Base-by-base conservation (phyloP, 331 rosid genomes). In the Malus hybrid region DNA sequence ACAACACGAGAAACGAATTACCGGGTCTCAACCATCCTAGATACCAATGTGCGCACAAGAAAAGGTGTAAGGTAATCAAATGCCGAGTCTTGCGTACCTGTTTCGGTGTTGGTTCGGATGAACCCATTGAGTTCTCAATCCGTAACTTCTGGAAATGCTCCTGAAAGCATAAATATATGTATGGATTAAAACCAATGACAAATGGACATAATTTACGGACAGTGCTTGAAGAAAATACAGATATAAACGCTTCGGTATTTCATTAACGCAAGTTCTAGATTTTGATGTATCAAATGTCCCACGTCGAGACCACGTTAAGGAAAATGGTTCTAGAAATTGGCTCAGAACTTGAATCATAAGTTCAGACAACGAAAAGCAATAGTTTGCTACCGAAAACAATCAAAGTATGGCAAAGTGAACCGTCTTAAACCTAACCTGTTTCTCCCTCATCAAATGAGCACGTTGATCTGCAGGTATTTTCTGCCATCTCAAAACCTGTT, bases 401-500 rank as follows among this genome's bases (percentile, higher is more conserved):
- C 44, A 36, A 36, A 36, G 50, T 70, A 57, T 74, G 67, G 1
- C 29, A 29, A 3, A 6, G 34, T 6, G 16, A 31, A 27, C 65
- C 18, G 28, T n/a, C 64, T 31, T 44, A 13, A 59, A 80, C 55
- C 77, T 46, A 80, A 93, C 98, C 97, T 93, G 97, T 67, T 93
- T 93, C 86, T 93, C 98, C 83, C 88, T 87, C 89, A 71, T 86
- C 78, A 93, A 80, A 82, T 86, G 88, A 78, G 97, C 98, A 70
- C 98, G 97, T 65, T 72, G 82, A 81, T 93, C 98, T 56, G 96
- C 93, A 33, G 98, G 98, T 78, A 93, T 91, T 73, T 88, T 91
- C 83, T 91, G 95, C 98, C 98, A 93, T 83, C 90, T 91, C 82
- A 90, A 84, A 80, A 87, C 88, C 98, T 93, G 62, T 75, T 68